Conservation (phyloP, 1,139 yeast species). For the Tardiomyces digboiensis region DNA sequence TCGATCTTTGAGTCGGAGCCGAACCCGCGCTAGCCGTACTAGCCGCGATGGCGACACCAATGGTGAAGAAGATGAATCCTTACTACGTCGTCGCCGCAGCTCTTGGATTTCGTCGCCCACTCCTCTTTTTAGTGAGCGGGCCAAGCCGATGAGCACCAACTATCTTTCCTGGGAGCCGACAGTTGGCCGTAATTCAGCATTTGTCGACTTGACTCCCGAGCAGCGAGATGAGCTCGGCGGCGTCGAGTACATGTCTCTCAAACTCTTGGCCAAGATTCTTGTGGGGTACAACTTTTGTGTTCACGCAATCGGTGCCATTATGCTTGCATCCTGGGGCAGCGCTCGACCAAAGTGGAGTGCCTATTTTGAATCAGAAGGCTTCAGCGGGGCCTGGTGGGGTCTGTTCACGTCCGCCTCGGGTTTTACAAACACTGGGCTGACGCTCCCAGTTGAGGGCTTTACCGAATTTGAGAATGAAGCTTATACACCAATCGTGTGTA, state of each 20-base stretch:
- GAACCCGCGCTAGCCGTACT: no score
- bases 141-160: slow-evolving; percentile 28
- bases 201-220: slow-evolving; percentile 67
- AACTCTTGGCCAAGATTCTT: slow-evolving; percentile 60
- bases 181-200: slow-evolving; percentile 91
- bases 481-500: slow-evolving; percentile 51
- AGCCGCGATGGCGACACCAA: no score
- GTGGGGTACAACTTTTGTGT: slow-evolving; percentile 65
- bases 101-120: no score
- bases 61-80: no score
- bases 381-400: slow-evolving; percentile 87
- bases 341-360: slow-evolving; percentile 43
- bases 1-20: no score
- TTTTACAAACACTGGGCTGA: slow-evolving; percentile 77
- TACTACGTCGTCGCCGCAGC: no score
- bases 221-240: slow-evolving; percentile 97
- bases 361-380: slow-evolving; percentile 28
- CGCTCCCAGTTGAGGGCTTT: slow-evolving; percentile 78
- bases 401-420: slow-evolving; percentile 70
- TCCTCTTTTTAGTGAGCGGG: no score
- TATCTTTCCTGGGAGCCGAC: slow-evolving; percentile 90
- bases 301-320: slow-evolving; percentile 48
- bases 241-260: slow-evolving; percentile 87
- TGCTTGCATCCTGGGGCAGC: slow-evolving; percentile 60
- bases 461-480: slow-evolving; percentile 48